Base-by-base conservation (phyloP, 75 land plant genomes). In the Sequoia sempervirens region DNA sequence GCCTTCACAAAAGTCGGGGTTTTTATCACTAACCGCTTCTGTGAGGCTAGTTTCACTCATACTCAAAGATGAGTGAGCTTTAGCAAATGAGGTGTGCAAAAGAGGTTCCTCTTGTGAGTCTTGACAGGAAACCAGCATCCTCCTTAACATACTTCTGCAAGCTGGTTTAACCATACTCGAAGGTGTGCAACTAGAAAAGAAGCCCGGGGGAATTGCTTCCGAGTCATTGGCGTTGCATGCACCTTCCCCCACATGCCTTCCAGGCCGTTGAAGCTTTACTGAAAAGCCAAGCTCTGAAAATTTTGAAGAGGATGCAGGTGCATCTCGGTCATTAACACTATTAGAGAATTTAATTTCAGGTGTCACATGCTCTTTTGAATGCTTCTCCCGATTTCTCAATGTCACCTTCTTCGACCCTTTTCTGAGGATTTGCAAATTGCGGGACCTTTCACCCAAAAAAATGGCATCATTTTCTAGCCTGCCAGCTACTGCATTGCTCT, bases 231-330 rank as follows among this genome's bases (percentile, higher is more conserved):
- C 38, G 17, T 53, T 54, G 20, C 40, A 15, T 54, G 40, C 26
- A 8, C 37, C 37, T 34, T 52, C 38, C 10, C 54, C 41, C 50
- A 3, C 26, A 17, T 32, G 82, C 61, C 47, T 46, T 81, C 82
- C 82, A 53, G 61, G n/a, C 36, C 82, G 41, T 36, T 54, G 64
- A 36, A 81, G 64, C 61, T 81, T 81, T 54, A 81, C 54, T 81
- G 82, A 81, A 81, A 53, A 81, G 34, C 64, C 82, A 34, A 81
- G 82, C 37, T 81, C 61, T 52, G 82, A 54, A 54, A 81, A 8
- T 47, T 34, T 53, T 81, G 82, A 45, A 78, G 46, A 32, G 36
- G 13, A 70, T 81, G 54, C 23, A 15, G 32, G 20, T 13, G 23
- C 38, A 81, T 32, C 36, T 30, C 26, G 41, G 36, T 54, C 14